Evolutionary conservation across 2,329 filamentous ascomycete genomes (phyloP).

Genomic region (Exophiala calicioides): DNA sequence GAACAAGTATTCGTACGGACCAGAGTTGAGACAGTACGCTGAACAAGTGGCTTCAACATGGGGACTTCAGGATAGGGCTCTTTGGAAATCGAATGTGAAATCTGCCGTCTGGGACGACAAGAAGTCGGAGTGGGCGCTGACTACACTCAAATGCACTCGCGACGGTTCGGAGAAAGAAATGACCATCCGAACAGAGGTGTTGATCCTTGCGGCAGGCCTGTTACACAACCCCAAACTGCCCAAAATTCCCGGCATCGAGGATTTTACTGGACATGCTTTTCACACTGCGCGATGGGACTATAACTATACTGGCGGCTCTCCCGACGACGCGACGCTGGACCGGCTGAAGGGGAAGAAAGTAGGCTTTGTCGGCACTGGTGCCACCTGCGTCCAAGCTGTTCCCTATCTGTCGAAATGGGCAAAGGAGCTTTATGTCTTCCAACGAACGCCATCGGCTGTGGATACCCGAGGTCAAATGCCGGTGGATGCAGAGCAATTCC

Average conservation of each 20-base stretch:
- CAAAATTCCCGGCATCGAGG: slow-evolving; percentile 29
- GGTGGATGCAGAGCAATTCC: slow-evolving; percentile 17
- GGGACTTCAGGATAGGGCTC: slow-evolving; percentile 4
- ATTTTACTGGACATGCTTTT: slow-evolving; percentile 32
- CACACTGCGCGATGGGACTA: slow-evolving; percentile 34
- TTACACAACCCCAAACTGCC: slow-evolving; percentile 41
- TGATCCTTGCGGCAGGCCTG: slow-evolving; percentile 5
- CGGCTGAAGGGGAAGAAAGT: slow-evolving; percentile 17
- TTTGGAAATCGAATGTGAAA: slow-evolving; percentile 5
- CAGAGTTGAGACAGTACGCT: slow-evolving; percentile 50
- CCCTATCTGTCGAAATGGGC: slow-evolving; percentile 38
- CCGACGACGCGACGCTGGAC: slow-evolving; percentile 42
- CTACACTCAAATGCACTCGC: too few relatives aligned
- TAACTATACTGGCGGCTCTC: slow-evolving; percentile 13
- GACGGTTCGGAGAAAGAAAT: too few relatives aligned
- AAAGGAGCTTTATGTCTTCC: slow-evolving; percentile 40
- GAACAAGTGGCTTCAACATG: slow-evolving; percentile 28
- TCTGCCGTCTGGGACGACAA: slow-evolving; percentile 3
- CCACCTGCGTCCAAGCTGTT: slow-evolving; percentile 19
- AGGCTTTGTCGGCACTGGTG: slow-evolving; percentile 21
- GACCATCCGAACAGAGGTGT: slow-evolving; percentile 5
- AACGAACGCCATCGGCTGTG: slow-evolving; percentile 42
- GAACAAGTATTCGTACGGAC: slow-evolving; percentile 41
- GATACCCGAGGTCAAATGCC: slow-evolving; percentile 9
- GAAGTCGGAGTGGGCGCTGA: background rate